A percentile compares a stretch with the other conserved stretches of the same genome.
These are phyloP conservation scores for Xerocomus spinulosus DNA, from an alignment of 768 basidiomycete species.

Conservation along the genomic window DNA sequence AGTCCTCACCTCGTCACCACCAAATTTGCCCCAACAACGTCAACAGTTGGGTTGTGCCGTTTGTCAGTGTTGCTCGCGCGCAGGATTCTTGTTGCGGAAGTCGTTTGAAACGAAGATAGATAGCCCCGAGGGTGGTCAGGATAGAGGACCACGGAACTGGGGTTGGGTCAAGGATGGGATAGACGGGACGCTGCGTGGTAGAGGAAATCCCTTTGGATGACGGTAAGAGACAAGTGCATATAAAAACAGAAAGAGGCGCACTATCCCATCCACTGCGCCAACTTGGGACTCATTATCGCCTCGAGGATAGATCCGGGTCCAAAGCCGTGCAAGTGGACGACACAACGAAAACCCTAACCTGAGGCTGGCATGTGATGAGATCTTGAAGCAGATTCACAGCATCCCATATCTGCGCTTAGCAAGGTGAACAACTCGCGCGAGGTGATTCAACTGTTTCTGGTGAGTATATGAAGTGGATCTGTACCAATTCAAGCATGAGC, in stretches of 20 bases:
- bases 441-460: too few relatives aligned
- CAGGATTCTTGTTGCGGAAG: conserved; percentile 20
- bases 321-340: conserved; percentile 41
- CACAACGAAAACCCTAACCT: conserved; percentile 48
- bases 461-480: too few relatives aligned
- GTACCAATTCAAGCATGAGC: too few relatives aligned
- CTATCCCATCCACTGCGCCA: conserved; percentile 33
- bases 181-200: conserved; percentile 16
- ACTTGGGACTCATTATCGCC: conserved; percentile 19
- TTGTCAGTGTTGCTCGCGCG: conserved; percentile 20
- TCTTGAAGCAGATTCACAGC: too few relatives aligned
- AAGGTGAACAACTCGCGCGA: too few relatives aligned
- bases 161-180: conserved; percentile 16
- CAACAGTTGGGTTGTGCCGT: conserved; percentile 21
- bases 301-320: conserved; percentile 18
- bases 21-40: conserved; percentile 25
- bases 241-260: conserved; percentile 6
- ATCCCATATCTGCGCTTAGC: too few relatives aligned
- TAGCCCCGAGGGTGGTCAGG: conserved; percentile 34
- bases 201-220: conserved; percentile 4
- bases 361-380: conserved; percentile 29
- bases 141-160: conserved; percentile 35
- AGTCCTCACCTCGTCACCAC: conserved; percentile 11
- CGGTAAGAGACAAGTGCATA: not conserved
- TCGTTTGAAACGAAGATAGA: conserved; percentile 30